A percentile compares a stretch with the other conserved stretches of the same genome.
Conservation (phyloP, 176 grass and related monocot species). For the Eragrostis nindensis region DNA sequence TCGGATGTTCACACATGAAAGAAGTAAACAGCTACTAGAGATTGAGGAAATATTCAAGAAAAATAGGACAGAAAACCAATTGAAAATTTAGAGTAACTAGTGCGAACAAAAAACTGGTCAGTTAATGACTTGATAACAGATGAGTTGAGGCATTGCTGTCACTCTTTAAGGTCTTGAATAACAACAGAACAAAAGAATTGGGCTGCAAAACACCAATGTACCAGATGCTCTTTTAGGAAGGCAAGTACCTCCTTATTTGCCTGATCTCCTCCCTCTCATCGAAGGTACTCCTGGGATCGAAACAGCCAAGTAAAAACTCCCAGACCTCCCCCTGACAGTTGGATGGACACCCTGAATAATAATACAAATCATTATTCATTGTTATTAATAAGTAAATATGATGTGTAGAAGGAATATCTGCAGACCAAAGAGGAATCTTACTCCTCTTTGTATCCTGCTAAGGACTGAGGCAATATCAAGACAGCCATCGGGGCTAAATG, state of each 20-base stretch:
- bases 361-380: conserved; percentile 36
- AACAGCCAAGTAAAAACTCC: conserved; percentile 98
- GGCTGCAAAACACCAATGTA: conserved; percentile 18
- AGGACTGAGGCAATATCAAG: conserved; percentile 95
- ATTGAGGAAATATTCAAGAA: background rate
- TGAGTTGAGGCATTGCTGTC: background rate
- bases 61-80: background rate
- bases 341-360: conserved; percentile 88
- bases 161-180: background rate
- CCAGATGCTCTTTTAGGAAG: conserved; percentile 18
- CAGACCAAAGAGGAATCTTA: conserved; percentile 45
- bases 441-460: conserved; percentile 91
- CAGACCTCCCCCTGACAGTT: conserved; percentile 94
- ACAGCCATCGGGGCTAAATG: conserved; percentile 83
- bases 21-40: background rate
- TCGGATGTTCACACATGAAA: background rate
- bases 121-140: no score
- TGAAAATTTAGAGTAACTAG: conserved; percentile 10
- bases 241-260: conserved; percentile 83
- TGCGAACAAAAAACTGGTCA: background rate
- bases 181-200: background rate
- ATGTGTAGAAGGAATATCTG: conserved; percentile 13
- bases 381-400: conserved; percentile 21
- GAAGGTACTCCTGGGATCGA: conserved; percentile 86
- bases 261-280: conserved; percentile 93